A percentile compares a stretch with the other conserved stretches of the same genome.
phyloP scores from a whole-genome alignment of 768 basidiomycete species.

The Leucocoprinus leucothites region DNA sequence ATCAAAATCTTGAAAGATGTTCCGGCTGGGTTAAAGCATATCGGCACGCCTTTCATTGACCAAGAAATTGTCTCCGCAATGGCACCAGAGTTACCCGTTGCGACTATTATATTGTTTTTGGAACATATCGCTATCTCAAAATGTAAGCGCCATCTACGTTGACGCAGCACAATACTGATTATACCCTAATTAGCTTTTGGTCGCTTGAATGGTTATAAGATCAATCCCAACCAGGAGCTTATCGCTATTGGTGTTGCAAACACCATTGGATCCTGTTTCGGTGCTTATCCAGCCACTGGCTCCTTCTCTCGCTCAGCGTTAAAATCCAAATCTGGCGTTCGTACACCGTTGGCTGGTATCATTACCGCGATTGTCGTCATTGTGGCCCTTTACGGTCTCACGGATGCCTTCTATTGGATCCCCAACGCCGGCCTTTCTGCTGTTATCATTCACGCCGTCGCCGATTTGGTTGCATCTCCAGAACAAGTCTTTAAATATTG shows the following conservation, averaged over 20 bases:
- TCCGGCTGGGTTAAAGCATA: conserved; percentile 76
- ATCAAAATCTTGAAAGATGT: conserved; percentile 83
- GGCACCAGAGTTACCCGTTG: conserved; percentile 72
- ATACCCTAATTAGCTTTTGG: conserved; percentile 68
- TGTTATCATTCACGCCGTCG: conserved; percentile 92
- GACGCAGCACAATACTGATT: conserved; percentile 1
- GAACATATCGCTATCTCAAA: conserved; percentile 99
- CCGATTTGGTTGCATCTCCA: conserved; percentile 84
- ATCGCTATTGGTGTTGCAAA: conserved; percentile 98
- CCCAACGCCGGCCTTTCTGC: conserved; percentile 82
- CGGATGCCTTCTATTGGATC: conserved; percentile 90
- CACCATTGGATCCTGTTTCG: conserved; percentile 85
- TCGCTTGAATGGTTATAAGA: conserved; percentile 92
- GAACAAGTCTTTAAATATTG: conserved; percentile 83
- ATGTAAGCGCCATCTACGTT: conserved; percentile 44
- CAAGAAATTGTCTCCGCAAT: conserved; percentile 59
- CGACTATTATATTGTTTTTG: conserved; percentile 85
- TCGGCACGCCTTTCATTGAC: conserved; percentile 40
- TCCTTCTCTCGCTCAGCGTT: conserved; percentile 98
- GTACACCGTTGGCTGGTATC: conserved; percentile 89
- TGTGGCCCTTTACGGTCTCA: conserved; percentile 92
- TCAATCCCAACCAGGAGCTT: conserved; percentile 90
- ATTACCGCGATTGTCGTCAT: conserved; percentile 85
- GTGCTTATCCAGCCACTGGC: conserved; percentile 94
- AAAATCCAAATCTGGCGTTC: conserved; percentile 95